Base-by-base conservation (phyloP, 371 early-diverging fungal genomes). In the Mortierella sp. region DNA sequence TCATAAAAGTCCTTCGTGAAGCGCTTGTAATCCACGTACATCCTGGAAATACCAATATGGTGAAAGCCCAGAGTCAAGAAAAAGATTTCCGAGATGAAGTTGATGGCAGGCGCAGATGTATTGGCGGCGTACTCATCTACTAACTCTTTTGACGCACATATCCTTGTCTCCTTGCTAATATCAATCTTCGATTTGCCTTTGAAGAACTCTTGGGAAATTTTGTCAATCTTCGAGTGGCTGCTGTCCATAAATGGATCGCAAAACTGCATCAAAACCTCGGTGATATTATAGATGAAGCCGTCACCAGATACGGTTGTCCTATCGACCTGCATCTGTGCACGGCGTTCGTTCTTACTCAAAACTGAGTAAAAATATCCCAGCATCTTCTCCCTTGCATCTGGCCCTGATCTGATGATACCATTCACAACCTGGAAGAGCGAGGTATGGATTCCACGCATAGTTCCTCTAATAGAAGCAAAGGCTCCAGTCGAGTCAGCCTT, bases 21-120 rank as follows among this genome's bases (percentile, higher is more conserved):
- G 8, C 88, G 87, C 66, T 88, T 87, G 72, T 92, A 96, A 52
- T 89, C 89, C 18, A 91, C 88, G 61, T 93, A 85, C 22, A 88
- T 89, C 58, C 93, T 89, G 47, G 96, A 84, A 6, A 94, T 87
- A 0, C 97, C 97, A 66, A 93, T 91, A 81, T 97, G 97, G 72
- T 94, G 86, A 20, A 91, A 88, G 1, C 88, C 84, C 20, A 96
- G 83, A 0, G 97, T 93, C 22, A 97, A 76, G 72, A 91, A 95
- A 77, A 98, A 98, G 12, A 93, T 84, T 60, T 98, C 96, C 2
- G 97, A 89, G 59, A 98, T 94, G 75, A 99, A 99, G 81, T 95
- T 93, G 65, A 88, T 77, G 8, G 81, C 78, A 77, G 66, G 35
- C 24, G 30, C 32, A 37, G 55, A 4, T 66, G 75, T 39, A 24